Evolutionary conservation across 306 rosid species (phyloP).

Genomic region (Trichosanthes truncata): DNA sequence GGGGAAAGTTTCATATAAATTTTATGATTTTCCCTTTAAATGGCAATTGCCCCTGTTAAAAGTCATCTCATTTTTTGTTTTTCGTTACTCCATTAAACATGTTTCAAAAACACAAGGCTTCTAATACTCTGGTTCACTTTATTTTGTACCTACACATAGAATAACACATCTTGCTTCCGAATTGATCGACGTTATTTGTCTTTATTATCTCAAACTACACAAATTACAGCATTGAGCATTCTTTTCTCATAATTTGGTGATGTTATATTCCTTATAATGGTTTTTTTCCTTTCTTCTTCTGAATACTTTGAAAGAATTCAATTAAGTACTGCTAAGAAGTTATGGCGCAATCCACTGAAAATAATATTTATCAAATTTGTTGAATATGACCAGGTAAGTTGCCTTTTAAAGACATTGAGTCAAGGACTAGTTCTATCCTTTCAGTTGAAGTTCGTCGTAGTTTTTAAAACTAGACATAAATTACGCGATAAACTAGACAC

Average conservation of each 20-base stretch:
- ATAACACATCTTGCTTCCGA: not conserved
- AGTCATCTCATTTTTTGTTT: not conserved
- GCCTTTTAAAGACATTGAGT: not conserved
- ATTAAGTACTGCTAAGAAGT: not conserved
- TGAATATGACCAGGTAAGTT: not conserved
- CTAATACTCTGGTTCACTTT: not conserved
- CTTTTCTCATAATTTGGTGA: not conserved
- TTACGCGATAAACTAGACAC: not conserved
- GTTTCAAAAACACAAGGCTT: not conserved
- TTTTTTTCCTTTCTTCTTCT: not conserved
- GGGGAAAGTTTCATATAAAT: not conserved
- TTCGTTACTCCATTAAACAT: not conserved
- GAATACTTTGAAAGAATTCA: constrained; percentile 2
- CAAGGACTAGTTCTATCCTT: not conserved
- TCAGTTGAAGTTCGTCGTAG: not conserved
- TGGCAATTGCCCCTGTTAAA: not conserved
- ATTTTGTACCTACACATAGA: not conserved
- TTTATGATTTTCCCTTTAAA: not conserved
- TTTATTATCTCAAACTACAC: not conserved
- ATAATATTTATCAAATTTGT: not conserved
- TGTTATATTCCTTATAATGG: not conserved
- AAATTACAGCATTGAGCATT: not conserved
- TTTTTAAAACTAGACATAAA: not conserved
- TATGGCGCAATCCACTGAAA: not conserved
- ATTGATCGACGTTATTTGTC: not conserved